Evolutionary conservation across 2,329 filamentous ascomycete genomes (phyloP).

Genomic region (Chrysoporthe puriensis): DNA sequence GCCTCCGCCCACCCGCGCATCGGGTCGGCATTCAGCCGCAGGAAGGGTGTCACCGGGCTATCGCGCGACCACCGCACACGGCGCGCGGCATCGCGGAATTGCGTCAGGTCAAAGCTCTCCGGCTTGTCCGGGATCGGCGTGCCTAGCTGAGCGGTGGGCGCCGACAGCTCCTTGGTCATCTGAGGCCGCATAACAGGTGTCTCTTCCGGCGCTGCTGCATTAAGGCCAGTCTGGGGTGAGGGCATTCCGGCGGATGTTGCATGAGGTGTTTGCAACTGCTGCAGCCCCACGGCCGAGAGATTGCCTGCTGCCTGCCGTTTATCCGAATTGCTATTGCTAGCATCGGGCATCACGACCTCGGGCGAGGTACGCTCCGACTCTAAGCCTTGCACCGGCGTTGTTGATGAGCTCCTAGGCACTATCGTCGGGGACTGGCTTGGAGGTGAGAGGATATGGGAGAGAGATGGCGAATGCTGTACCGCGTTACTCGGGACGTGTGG

Average conservation of each 20-base stretch:
- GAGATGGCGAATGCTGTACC: constrained; percentile 11
- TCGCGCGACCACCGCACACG: constrained; percentile 21
- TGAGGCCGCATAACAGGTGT: neutral
- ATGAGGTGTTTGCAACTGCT: neutral
- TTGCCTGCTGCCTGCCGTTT: constrained; percentile 20
- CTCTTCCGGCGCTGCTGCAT: neutral
- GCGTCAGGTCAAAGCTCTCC: constrained; percentile 23
- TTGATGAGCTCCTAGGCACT: constrained; percentile 23
- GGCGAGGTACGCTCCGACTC: constrained; percentile 19
- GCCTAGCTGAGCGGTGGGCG: constrained; percentile 8
- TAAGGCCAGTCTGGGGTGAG: neutral
- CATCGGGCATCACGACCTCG: constrained; percentile 13
- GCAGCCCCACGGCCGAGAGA: neutral
- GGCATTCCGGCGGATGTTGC: constrained; percentile 4
- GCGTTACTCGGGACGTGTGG: neutral
- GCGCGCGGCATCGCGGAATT: constrained; percentile 16
- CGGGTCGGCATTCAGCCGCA: constrained; percentile 21
- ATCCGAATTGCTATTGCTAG: neutral
- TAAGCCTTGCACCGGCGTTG: constrained; percentile 20
- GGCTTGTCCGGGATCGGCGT: constrained; percentile 14
- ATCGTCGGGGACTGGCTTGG: constrained; percentile 20
- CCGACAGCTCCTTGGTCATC: neutral
- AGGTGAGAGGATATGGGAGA: constrained; percentile 17
- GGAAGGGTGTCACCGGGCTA: constrained; percentile 10
- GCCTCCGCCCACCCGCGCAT: constrained; percentile 22